phyloP scores from a whole-genome alignment of 108 stramenopile genomes.

The Nannochloropsis salina region DNA sequence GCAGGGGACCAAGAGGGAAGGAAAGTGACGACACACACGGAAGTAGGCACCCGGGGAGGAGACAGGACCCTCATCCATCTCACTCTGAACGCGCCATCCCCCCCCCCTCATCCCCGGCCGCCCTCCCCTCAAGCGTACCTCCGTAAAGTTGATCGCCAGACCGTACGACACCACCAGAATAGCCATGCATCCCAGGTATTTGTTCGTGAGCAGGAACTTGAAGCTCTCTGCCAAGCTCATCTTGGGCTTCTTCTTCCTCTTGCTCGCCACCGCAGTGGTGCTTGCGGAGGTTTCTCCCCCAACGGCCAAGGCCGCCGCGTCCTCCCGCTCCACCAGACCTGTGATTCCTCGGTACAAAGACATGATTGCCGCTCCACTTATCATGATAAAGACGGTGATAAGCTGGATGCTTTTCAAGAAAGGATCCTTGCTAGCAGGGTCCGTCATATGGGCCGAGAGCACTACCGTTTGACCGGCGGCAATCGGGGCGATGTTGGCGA shows the following conservation, averaged over 20 bases:
- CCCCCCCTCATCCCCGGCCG: background rate
- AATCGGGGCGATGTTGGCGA: conserved; percentile 89
- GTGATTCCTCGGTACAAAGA: conserved; percentile 65
- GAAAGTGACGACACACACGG: background rate
- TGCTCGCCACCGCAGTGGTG: conserved; percentile 54
- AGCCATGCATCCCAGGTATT: conserved; percentile 75
- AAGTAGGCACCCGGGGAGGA: no score
- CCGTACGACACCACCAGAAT: conserved; percentile 89
- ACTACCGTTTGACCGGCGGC: conserved; percentile 87
- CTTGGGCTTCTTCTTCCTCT: conserved; percentile 64
- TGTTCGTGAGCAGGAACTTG: conserved; percentile 77
- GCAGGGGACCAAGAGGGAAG: background rate
- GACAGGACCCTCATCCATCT: no score
- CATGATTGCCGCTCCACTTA: conserved; percentile 73
- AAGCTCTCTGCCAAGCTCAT: conserved; percentile 77
- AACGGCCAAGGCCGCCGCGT: background rate
- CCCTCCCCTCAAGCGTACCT: conserved; percentile 84
- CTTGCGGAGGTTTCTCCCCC: conserved; percentile 31
- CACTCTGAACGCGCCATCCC: background rate
- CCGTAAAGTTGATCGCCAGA: conserved; percentile 95
- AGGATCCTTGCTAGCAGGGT: conserved; percentile 68
- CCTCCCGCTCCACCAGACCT: conserved; percentile 54
- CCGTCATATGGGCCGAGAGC: conserved; percentile 37
- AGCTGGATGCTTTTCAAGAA: conserved; percentile 71
- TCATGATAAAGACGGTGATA: conserved; percentile 64